Evolutionary conservation across 306 rosid species (phyloP), one percentile per base, ranked within the genome.

Genomic region (Citrullus amarus): DNA sequence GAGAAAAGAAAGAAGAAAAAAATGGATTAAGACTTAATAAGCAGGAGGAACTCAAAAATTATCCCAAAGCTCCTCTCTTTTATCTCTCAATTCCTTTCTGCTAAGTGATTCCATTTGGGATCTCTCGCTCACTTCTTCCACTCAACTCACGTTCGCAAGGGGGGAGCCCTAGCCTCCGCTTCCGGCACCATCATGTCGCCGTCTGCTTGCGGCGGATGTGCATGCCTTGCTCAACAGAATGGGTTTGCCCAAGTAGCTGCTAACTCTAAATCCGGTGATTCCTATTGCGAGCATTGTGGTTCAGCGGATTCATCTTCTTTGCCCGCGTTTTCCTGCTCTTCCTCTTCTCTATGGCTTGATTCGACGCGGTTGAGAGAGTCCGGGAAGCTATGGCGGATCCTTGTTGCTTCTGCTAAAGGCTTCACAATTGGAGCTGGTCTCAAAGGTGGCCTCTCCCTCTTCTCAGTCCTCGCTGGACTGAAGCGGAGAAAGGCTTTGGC

Each of bases 361-460:
- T 71, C 86, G 15, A 50, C 80, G 82, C 85, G 89, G 36, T 48
- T 80, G 84, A 86, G 80, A 48, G 91, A 87, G 63, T 79, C 76
- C 68, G 91, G 89, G 78, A 91, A 91, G 88, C 88, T 96, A 0
- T 85, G 88, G 78, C 82, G 91, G 63, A 81, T 92, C 46, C 41
- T 91, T n/a, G 30, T 82, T 16, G 90, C 99, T 34, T 92, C 98
- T 5, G 91, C 84, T 54, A 96, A 92, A 80, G 98, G 98, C 34
- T 96, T 96, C 96, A 67, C 90, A 4, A 88, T 96, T 34, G 99
- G 99, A 61, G 99, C 98, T 76, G 98, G 98, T 67, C 80, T 96
- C 74, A 92, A 92, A 77, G 99, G 98, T 10, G 99, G 98, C 46
- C 97, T 96, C 75, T 93, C 99, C 75, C 88, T 92, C 78, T 92